Conservation (phyloP, 1,284 basidiomycete species). For the Pterulicium gracile region DNA sequence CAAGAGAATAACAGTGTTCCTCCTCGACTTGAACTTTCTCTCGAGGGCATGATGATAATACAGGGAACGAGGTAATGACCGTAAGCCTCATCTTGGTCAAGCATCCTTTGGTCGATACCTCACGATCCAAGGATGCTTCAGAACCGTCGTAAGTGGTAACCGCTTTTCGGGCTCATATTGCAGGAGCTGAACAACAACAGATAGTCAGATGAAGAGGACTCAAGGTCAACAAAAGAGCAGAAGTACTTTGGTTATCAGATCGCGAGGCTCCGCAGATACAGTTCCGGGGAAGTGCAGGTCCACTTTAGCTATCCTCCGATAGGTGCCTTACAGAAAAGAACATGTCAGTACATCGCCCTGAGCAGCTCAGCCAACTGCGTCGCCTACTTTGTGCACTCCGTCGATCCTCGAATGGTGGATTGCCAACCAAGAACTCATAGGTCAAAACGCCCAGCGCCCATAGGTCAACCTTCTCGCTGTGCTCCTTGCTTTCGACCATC, state of each 20-base stretch:
- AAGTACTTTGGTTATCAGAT: constrained; percentile 30
- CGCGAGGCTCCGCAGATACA: constrained; percentile 26
- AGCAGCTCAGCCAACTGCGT: constrained; percentile 2
- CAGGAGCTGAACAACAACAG: constrained; percentile 56
- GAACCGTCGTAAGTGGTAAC: constrained; percentile 72
- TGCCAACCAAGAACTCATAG: constrained; percentile 91
- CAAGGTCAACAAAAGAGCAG: neutral
- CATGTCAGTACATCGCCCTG: constrained; percentile 6
- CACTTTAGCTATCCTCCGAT: constrained; percentile 75
- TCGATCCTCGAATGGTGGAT: constrained; percentile 90
- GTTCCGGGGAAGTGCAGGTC: constrained; percentile 63
- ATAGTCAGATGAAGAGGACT: neutral
- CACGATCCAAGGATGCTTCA: constrained; percentile 88
- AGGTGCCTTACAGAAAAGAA: constrained; percentile 53
- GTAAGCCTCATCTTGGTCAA: too few relatives aligned
- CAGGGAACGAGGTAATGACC: too few relatives aligned
- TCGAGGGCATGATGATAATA: too few relatives aligned
- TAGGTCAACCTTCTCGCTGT: constrained; percentile 85
- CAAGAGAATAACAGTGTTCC: too few relatives aligned
- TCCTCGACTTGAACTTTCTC: too few relatives aligned
- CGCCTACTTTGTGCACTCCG: constrained; percentile 60
- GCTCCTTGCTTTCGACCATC: constrained; percentile 90
- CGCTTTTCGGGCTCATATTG: constrained; percentile 80
- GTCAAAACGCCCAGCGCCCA: constrained; percentile 97
- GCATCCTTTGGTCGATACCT: constrained; percentile 39